A percentile compares a stretch with the other conserved stretches of the same genome.
Evolutionary conservation across 1,139 yeast genomes (phyloP).

Genomic region (Diutina rugosa): DNA sequence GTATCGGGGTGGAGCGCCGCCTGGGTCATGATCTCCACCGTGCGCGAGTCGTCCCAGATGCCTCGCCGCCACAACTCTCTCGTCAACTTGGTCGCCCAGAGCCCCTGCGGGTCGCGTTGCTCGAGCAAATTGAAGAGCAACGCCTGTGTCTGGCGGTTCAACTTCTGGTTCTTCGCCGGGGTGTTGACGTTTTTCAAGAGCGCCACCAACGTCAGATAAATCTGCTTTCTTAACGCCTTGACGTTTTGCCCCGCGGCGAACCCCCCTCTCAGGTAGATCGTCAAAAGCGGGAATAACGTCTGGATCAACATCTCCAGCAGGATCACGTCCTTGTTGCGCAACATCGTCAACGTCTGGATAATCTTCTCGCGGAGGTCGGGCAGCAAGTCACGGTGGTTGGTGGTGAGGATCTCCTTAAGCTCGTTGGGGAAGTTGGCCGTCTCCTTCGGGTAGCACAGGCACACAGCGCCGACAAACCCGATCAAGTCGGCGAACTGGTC

Average conservation of each 20-base stretch:
- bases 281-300: conserved; percentile 74
- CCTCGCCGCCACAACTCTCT: conserved; percentile 96
- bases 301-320: conserved; percentile 71
- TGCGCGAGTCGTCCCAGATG: conserved; percentile 93
- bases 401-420: conserved; percentile 49
- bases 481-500: conserved; percentile 72
- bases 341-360: conserved; percentile 78
- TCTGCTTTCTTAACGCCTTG: conserved; percentile 70
- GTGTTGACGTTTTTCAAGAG: conserved; percentile 73
- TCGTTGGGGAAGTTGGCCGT: conserved; percentile 79
- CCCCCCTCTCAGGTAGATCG: conserved; percentile 28
- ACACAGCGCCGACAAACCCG: conserved; percentile 87
- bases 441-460: conserved; percentile 80
- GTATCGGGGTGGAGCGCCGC: conserved; percentile 83
- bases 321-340: conserved; percentile 77
- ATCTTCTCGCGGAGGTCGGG: conserved; percentile 84
- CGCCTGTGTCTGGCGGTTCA: conserved; percentile 86
- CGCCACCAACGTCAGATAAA: conserved; percentile 66
- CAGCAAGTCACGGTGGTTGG: conserved; percentile 71
- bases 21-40: conserved; percentile 93
- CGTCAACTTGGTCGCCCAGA: conserved; percentile 94
- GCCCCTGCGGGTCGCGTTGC: conserved; percentile 67
- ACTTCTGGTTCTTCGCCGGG: conserved; percentile 74
- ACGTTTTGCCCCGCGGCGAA: conserved; percentile 49
- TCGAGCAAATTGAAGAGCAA: conserved; percentile 74